Evolutionary conservation across 2,329 filamentous ascomycete species (phyloP).

Genomic region (Gnomoniopsis sp.): DNA sequence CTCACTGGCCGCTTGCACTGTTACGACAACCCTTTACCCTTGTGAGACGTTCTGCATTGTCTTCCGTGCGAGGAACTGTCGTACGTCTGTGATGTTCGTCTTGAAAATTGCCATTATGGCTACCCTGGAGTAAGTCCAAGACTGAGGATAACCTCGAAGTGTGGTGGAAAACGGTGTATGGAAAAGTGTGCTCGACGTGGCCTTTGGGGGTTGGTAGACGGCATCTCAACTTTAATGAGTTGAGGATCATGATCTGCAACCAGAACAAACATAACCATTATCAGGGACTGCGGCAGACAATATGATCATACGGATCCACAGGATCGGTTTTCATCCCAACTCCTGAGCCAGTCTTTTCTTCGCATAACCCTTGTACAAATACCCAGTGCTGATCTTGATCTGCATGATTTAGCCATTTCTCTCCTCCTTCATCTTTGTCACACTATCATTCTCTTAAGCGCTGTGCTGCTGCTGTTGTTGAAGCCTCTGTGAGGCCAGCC

Average conservation of each 20-base stretch:
- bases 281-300: neutral
- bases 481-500: neutral
- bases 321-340: constrained; percentile 1
- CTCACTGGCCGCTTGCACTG: no score
- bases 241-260: constrained; percentile 1
- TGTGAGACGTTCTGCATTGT: no score
- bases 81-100: no score
- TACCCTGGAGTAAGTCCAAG: no score
- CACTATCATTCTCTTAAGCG: neutral
- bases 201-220: no score
- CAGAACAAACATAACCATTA: neutral
- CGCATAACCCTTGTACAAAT: neutral
- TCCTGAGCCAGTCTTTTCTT: neutral
- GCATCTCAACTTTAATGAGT: neutral
- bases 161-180: no score
- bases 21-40: no score
- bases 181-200: no score
- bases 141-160: no score
- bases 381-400: constrained; percentile 9
- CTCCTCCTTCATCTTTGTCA: neutral
- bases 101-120: no score
- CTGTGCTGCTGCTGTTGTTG: neutral
- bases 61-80: no score
- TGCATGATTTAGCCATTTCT: neutral
- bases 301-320: constrained; percentile 3